A percentile compares a stretch with the other conserved stretches of the same genome.
These are phyloP conservation scores for Kwoniella sp. DNA, from an alignment of 768 basidiomycete species.

Conservation along the genomic window DNA sequence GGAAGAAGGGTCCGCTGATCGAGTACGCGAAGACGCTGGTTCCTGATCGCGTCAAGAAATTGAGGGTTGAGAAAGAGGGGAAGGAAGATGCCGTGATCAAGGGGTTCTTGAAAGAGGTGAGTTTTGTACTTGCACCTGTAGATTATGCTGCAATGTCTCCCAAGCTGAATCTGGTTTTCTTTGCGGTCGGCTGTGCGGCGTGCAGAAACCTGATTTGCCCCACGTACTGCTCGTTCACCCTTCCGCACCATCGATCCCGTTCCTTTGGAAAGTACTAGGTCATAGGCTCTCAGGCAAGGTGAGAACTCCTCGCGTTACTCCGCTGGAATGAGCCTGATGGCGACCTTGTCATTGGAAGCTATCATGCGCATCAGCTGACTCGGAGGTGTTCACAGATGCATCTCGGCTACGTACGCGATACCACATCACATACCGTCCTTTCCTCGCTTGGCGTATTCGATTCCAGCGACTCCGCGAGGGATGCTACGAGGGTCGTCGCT, in stretches of 20 bases:
- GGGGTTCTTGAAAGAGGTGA: constrained; percentile 71
- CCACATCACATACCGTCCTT: constrained; percentile 52
- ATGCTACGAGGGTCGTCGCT: constrained; percentile 65
- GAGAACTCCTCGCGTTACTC: neutral
- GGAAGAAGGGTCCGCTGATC: constrained; percentile 72
- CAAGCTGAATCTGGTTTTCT: neutral
- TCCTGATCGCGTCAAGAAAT: constrained; percentile 68
- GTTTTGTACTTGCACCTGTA: constrained; percentile 25
- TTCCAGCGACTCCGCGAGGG: constrained; percentile 56
- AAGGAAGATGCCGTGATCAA: constrained; percentile 61
- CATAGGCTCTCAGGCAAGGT: constrained; percentile 46
- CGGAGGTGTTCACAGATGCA: constrained; percentile 62
- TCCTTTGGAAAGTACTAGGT: constrained; percentile 57
- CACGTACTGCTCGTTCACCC: constrained; percentile 56
- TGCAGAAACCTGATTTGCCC: constrained; percentile 50
- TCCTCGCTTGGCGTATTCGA: constrained; percentile 65
- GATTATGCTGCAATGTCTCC: neutral
- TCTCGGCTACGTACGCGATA: constrained; percentile 67
- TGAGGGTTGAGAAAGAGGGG: constrained; percentile 55
- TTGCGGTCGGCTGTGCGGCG: neutral
- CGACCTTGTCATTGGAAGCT: no score
- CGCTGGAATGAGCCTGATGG: no score
- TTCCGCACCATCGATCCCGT: constrained; percentile 51
- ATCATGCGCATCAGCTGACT: neutral
- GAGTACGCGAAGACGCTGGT: constrained; percentile 75